Base-by-base conservation (phyloP, 2,329 filamentous ascomycete species). In the Neoarthrinium moseri region DNA sequence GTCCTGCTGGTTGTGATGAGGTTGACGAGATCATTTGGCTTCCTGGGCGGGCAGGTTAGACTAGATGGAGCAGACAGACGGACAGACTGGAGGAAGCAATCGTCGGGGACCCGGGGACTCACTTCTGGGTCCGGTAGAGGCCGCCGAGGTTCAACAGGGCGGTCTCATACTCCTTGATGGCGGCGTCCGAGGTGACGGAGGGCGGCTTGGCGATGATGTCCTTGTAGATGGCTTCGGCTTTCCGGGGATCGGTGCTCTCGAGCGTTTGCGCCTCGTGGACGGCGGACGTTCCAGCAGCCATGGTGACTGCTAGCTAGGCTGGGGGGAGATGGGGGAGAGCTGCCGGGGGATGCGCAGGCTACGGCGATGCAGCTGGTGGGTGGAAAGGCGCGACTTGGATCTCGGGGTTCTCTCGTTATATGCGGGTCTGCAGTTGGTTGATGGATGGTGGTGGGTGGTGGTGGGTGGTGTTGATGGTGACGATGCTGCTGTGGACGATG, bases 191-290 rank as follows among this genome's bases (percentile, higher is more conserved):
- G 49, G 84, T 94, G 49, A 87, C 83, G 43, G 89, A 88, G 18
- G 91, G 91, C 29, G 89, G 84, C 70, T 89, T 86, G 43, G 90
- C 85, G 56, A 96, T 82, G 64, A 97, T 88, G 46, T 94, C 86
- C 71, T 92, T 90, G 78, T 92, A 97, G 65, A 89, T 83, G 60
- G 80, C 75, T 73, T 95, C 91, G 53, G 92, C 90, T 77, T 94
- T 89, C 61, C 80, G 74, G 55, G 91, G 87, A 64, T 95, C 83
- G 54, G 84, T 80, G 74, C 89, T 91, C 56, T 82, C 81, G 63
- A 92, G 74, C 75, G 87, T 84, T 78, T 92, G 86, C 67, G 91
- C 92, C 80, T 96, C 90, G 71, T 86, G 83, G 79, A 96, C 85
- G 53, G 61, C 59, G 48, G 61, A 55, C 55, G 57, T 64, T 46